Evolutionary conservation across 352 stramenopile species (phyloP).

Genomic region (Globisporangium carolinianum): DNA sequence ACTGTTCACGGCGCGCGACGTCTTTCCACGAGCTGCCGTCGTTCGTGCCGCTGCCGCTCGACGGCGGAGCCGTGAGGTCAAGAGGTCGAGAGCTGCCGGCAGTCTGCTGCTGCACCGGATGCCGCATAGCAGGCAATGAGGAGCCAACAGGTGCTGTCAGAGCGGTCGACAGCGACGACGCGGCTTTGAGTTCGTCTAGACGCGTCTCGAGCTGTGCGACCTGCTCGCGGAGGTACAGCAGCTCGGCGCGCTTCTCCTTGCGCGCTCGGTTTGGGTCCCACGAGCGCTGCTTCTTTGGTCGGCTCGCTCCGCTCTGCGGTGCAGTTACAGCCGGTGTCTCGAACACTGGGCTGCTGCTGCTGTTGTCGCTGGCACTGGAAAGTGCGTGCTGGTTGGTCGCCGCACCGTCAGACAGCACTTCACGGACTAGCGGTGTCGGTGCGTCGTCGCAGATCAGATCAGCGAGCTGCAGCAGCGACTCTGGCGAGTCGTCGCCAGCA

Average conservation of each 20-base stretch:
- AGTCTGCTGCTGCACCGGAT: neutral
- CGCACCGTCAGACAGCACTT: too few species aligned
- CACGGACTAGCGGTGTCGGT: neutral
- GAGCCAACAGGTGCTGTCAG: too few species aligned
- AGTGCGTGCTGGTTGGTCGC: too few species aligned
- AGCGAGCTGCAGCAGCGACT: neutral
- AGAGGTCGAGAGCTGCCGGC: slow-evolving; percentile 5
- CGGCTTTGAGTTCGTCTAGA: slow-evolving; percentile 14
- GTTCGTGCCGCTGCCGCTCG: too few species aligned
- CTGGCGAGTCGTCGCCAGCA: neutral
- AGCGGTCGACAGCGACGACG: too few species aligned
- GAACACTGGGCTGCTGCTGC: neutral
- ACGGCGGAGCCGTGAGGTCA: too few species aligned
- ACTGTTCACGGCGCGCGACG: slow-evolving; percentile 22
- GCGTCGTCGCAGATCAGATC: neutral
- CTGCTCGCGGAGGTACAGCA: slow-evolving; percentile 35
- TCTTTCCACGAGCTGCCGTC: slow-evolving; percentile 18
- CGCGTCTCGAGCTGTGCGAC: slow-evolving; percentile 34
- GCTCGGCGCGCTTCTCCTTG: slow-evolving; percentile 10
- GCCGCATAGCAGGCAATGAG: too few species aligned
- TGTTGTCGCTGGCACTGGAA: neutral
- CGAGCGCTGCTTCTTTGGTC: neutral
- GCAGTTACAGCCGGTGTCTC: too few species aligned
- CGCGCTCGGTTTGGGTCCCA: slow-evolving; percentile 4
- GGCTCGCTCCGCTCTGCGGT: neutral